Evolutionary conservation across 2,329 filamentous ascomycete genomes (phyloP).

Genomic region (Bipolaris sorokiniana): DNA sequence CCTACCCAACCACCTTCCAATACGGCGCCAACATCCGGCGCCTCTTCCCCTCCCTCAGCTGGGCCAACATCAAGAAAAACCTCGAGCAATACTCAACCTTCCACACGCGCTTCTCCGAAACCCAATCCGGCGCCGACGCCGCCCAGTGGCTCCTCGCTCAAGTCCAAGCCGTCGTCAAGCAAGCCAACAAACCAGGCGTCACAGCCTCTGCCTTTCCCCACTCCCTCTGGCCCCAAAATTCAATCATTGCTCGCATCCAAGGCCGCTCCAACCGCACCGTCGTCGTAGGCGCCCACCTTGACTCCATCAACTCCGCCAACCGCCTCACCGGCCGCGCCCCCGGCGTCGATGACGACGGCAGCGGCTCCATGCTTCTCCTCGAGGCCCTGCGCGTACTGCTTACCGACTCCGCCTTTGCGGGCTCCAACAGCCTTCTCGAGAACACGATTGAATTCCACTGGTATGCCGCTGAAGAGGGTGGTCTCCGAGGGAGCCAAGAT

Average conservation of each 20-base stretch:
- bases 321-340: slow-evolving; percentile 64
- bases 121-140: slow-evolving; percentile 69
- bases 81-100: slow-evolving; percentile 21
- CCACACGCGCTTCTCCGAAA: slow-evolving; percentile 35
- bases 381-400: slow-evolving; percentile 84
- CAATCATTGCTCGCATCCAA: slow-evolving; percentile 86
- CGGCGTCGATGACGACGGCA: slow-evolving; percentile 87
- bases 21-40: background rate
- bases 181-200: slow-evolving; percentile 44
- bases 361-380: slow-evolving; percentile 88
- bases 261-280: slow-evolving; percentile 81
- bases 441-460: slow-evolving; percentile 97
- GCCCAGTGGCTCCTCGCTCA: slow-evolving; percentile 82
- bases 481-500: slow-evolving; percentile 83
- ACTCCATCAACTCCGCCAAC: slow-evolving; percentile 1
- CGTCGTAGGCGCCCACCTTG: slow-evolving; percentile 84
- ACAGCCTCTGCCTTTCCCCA: background rate
- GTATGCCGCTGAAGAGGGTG: slow-evolving; percentile 89
- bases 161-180: slow-evolving; percentile 75
- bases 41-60: background rate
- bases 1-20: background rate
- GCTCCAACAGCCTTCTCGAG: slow-evolving; percentile 51
- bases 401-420: slow-evolving; percentile 59
- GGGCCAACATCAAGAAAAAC: background rate
- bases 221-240: slow-evolving; percentile 62